Percentiles rank a stretch among this genome's conserved stretches.
Evolutionary conservation across 2,329 filamentous ascomycete genomes (phyloP).

Genomic region (Bimuria novae-zelandiae): DNA sequence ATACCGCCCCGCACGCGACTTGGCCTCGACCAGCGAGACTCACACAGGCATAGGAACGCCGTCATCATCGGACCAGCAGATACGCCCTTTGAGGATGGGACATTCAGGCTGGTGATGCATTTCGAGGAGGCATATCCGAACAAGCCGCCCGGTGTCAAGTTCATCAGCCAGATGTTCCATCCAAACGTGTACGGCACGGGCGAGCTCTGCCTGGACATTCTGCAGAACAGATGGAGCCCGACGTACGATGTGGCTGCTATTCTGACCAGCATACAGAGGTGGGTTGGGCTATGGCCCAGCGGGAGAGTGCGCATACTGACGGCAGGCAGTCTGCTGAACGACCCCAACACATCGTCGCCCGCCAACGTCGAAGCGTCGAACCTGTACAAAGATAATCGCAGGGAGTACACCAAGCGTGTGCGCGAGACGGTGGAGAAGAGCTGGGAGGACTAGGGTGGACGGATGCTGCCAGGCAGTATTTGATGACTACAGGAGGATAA

Average conservation of each 20-base stretch:
- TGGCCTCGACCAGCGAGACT: conserved; percentile 21
- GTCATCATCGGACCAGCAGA: conserved; percentile 97
- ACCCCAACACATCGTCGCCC: conserved; percentile 97
- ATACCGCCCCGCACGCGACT: conserved; percentile 44
- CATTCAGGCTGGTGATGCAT: conserved; percentile 96
- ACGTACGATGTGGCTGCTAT: conserved; percentile 98
- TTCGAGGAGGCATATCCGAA: conserved; percentile 99
- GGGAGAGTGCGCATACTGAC: conserved; percentile 19
- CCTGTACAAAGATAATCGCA: conserved; percentile 96
- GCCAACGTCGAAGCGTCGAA: conserved; percentile 98
- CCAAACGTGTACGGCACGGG: conserved; percentile 98
- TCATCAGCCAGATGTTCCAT: conserved; percentile 99
- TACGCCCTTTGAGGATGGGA: conserved; percentile 97
- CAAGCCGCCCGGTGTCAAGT: conserved; percentile 96
- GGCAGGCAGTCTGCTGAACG: conserved; percentile 78
- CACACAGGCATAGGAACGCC: conserved; percentile 73
- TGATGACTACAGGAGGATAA: not conserved
- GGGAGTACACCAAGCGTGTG: conserved; percentile 94
- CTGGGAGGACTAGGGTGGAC: conserved; percentile 77
- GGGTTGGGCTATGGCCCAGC: conserved; percentile 18
- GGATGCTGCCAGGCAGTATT: conserved; percentile 17
- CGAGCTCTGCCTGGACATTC: conserved; percentile 92
- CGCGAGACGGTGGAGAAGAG: conserved; percentile 98
- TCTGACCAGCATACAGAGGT: conserved; percentile 97
- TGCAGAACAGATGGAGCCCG: conserved; percentile 98